phyloP scores from a whole-genome alignment of 306 rosid species.

The Mucuna pruriens region DNA sequence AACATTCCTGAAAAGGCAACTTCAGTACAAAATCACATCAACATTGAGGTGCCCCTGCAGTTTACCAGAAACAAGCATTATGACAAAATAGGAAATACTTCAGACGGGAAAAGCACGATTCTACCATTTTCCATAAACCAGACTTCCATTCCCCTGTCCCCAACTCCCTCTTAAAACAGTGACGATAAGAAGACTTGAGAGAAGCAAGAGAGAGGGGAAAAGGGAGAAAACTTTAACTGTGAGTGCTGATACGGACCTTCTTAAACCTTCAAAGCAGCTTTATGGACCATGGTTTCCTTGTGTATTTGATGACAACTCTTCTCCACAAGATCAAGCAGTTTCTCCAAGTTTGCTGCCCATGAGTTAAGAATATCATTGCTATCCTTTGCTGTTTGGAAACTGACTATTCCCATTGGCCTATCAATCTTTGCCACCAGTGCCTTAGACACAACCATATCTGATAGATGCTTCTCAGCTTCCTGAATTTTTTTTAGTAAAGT shows the following conservation, averaged over 20 bases:
- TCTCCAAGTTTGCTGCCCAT: slow-evolving; percentile 95
- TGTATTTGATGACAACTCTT: slow-evolving; percentile 97
- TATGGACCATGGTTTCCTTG: slow-evolving; percentile 96
- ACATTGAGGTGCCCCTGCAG: slow-evolving; percentile 44
- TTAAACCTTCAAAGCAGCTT: slow-evolving; percentile 77
- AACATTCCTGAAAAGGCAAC: slow-evolving; percentile 13
- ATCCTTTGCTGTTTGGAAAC: slow-evolving; percentile 88
- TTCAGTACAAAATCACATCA: slow-evolving; percentile 41
- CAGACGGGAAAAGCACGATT: background rate
- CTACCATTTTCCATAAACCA: slow-evolving; percentile 13
- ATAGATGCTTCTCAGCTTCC: slow-evolving; percentile 98
- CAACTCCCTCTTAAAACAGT: background rate
- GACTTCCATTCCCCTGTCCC: background rate
- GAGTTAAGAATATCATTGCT: slow-evolving; percentile 87
- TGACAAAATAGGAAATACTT: background rate
- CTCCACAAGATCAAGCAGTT: slow-evolving; percentile 94
- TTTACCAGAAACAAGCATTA: slow-evolving; percentile 14
- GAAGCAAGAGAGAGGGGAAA: background rate
- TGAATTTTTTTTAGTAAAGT: slow-evolving; percentile 33
- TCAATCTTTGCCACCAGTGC: slow-evolving; percentile 92
- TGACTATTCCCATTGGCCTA: slow-evolving; percentile 83
- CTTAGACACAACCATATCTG: slow-evolving; percentile 98
- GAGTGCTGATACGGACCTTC: slow-evolving; percentile 14
- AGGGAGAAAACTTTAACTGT: slow-evolving; percentile 7
- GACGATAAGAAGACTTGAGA: background rate